These are phyloP conservation scores for Thraustotheca clavata DNA, from an alignment of 352 stramenopile species.

Conservation along the genomic window DNA sequence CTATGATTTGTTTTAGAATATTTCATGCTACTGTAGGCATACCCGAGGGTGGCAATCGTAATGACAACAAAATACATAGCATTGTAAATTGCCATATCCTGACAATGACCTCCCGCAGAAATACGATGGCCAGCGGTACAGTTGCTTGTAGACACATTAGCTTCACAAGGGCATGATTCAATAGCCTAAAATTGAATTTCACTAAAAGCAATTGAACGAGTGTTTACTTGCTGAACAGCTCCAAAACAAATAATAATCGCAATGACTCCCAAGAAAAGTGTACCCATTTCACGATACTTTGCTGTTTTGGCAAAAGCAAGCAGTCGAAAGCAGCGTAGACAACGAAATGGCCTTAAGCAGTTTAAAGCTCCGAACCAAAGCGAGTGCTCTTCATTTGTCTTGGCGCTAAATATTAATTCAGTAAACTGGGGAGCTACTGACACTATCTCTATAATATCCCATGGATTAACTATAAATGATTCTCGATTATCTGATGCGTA, in stretches of 20 bases:
- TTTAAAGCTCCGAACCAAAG: conserved; percentile 53
- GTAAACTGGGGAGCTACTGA: conserved; percentile 40
- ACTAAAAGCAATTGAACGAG: neutral
- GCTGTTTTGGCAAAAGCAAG: conserved; percentile 45
- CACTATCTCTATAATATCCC: conserved; percentile 48
- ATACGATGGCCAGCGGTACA: neutral
- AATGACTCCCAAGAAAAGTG: conserved; percentile 44
- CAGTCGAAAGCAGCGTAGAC: conserved; percentile 58
- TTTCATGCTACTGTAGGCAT: neutral
- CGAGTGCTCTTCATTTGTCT: conserved; percentile 25
- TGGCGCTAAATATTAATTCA: conserved; percentile 24
- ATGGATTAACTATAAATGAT: conserved; percentile 45
- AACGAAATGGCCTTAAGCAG: conserved; percentile 46
- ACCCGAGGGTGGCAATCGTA: conserved; percentile 77
- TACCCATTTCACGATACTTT: conserved; percentile 39
- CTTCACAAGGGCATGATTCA: neutral
- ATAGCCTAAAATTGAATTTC: neutral
- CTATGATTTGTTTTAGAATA: conserved; percentile 22
- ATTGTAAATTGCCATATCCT: conserved; percentile 65
- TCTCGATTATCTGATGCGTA: conserved; percentile 56
- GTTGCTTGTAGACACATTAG: conserved; percentile 22
- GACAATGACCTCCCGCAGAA: conserved; percentile 35
- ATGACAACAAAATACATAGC: conserved; percentile 79
- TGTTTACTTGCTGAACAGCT: conserved; percentile 41
- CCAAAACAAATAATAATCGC: conserved; percentile 59